Conservation (phyloP, 768 basidiomycete genomes). For the Termitomyces sp. region DNA sequence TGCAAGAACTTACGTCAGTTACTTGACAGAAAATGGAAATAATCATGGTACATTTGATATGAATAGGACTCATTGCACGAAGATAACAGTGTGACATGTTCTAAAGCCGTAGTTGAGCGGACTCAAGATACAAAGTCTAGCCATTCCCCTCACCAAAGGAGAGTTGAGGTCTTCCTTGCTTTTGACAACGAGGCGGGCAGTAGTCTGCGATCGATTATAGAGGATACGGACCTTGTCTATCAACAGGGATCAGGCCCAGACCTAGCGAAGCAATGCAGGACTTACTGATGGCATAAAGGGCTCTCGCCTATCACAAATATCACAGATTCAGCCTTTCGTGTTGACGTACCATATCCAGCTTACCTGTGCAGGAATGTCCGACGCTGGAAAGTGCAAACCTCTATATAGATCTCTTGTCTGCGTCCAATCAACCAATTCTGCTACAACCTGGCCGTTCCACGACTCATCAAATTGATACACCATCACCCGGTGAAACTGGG, state of each 20-base stretch:
- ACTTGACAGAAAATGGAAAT: not conserved
- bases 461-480: conserved; percentile 77
- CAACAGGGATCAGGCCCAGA: not conserved
- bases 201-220: conserved; percentile 67
- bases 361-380: conserved; percentile 65
- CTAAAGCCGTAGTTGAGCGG: conserved; percentile 20
- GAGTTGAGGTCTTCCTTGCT: conserved; percentile 55
- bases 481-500: conserved; percentile 77
- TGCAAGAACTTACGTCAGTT: conserved; percentile 17
- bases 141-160: conserved; percentile 46
- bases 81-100: conserved; percentile 84
- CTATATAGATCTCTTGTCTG: conserved; percentile 68
- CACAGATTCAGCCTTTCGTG: not conserved
- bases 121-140: not conserved
- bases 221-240: conserved; percentile 72
- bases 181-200: conserved; percentile 67
- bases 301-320: conserved; percentile 42
- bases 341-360: not conserved
- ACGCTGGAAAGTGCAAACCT: conserved; percentile 66
- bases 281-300: conserved; percentile 63
- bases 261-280: not conserved
- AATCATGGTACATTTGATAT: conserved; percentile 53
- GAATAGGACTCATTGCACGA: conserved; percentile 86
- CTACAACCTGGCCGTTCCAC: conserved; percentile 77
- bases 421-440: conserved; percentile 76